Conservation (phyloP, 257 asterid species). For the Linderniella brevidens region DNA sequence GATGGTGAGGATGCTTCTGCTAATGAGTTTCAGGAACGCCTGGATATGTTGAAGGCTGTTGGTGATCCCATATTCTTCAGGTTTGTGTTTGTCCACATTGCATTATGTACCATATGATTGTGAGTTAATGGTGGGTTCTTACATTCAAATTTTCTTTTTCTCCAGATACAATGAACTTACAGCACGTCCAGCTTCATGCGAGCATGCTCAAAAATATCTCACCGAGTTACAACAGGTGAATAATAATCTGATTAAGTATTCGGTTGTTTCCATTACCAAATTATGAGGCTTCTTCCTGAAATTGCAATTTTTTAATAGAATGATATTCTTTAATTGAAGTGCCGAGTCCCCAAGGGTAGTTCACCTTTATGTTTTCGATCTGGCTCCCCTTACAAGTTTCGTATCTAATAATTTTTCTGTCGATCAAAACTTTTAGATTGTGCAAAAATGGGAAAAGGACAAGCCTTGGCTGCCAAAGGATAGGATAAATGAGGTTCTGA, state of each 20-base stretch:
- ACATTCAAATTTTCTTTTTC: conserved; percentile 12
- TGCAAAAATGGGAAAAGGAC: conserved; percentile 67
- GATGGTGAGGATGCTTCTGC: conserved; percentile 99
- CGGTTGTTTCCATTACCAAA: not conserved
- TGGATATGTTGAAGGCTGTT: conserved; percentile 66
- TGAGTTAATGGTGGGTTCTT: conserved; percentile 7
- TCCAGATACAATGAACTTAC: conserved; percentile 68
- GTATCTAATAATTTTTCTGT: no score
- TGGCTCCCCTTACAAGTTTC: no score
- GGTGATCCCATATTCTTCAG: conserved; percentile 93
- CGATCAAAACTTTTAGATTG: conserved; percentile 27
- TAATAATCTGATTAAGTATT: not conserved
- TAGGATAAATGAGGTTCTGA: conserved; percentile 67
- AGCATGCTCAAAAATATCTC: conserved; percentile 53
- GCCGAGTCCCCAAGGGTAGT: no score
- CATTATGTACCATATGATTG: not conserved
- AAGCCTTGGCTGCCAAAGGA: conserved; percentile 82
- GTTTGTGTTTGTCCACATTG: conserved; percentile 34
- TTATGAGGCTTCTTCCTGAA: no score
- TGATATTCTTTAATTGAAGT: no score
- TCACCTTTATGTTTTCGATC: no score
- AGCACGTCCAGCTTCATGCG: conserved; percentile 83
- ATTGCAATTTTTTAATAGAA: no score
- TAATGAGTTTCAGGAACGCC: conserved; percentile 58
- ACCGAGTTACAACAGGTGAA: conserved; percentile 58